Evolutionary conservation across 371 early-diverging fungal species (phyloP).

Genomic region (Thermomucor indicae-seudaticae): DNA sequence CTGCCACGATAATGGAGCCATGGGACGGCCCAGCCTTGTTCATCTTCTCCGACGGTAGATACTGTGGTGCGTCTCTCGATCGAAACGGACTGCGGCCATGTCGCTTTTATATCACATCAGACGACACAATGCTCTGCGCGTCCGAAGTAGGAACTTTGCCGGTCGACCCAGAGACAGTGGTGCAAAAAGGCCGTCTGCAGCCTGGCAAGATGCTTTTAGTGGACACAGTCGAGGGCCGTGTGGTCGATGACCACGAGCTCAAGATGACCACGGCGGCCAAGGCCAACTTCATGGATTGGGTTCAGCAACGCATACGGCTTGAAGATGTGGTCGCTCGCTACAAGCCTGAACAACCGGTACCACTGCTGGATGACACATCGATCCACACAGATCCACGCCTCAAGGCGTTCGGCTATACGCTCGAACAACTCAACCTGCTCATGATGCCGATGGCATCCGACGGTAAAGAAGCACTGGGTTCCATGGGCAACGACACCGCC

Average conservation of each 20-base stretch:
- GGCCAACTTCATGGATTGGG: constrained; percentile 81
- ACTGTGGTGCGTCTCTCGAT: constrained; percentile 93
- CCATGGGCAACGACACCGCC: constrained; percentile 96
- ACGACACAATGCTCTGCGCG: constrained; percentile 95
- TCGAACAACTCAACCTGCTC: constrained; percentile 89
- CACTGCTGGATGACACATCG: constrained; percentile 39
- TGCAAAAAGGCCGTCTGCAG: constrained; percentile 90
- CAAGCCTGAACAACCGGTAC: constrained; percentile 8
- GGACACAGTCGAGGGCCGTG: constrained; percentile 87
- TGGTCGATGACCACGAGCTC: constrained; percentile 89
- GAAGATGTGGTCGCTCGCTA: constrained; percentile 49
- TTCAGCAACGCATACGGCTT: constrained; percentile 74
- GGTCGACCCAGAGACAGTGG: constrained; percentile 77
- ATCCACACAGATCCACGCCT: constrained; percentile 78
- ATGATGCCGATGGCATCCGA: constrained; percentile 80
- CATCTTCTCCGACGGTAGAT: constrained; percentile 95
- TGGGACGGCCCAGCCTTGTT: constrained; percentile 98
- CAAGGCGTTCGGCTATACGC: constrained; percentile 85
- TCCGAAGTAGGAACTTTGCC: constrained; percentile 92
- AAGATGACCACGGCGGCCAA: constrained; percentile 71
- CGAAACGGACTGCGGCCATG: constrained; percentile 97
- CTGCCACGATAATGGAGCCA: constrained; percentile 94
- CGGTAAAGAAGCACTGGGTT: constrained; percentile 95
- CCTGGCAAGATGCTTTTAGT: constrained; percentile 97
- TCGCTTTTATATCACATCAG: constrained; percentile 88